Evolutionary conservation across 495 filamentous ascomycete species (phyloP), one percentile per base, ranked within the genome.

Genomic region (Xylaria telfairii): DNA sequence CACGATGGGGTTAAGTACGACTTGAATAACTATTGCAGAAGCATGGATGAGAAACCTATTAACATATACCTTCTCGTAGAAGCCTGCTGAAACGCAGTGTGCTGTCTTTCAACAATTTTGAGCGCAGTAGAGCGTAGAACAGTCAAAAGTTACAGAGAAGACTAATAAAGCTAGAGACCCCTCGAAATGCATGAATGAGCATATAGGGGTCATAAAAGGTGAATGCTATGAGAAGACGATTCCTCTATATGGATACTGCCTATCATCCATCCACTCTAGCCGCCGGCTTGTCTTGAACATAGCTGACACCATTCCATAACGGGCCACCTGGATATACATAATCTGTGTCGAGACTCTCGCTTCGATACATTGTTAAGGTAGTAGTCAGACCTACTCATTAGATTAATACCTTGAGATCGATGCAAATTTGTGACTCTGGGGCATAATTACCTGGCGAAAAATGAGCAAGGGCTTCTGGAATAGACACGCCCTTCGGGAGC

Each of bases 261-360:
- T 4, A 10, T 61, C 19, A 61, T 41, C 0, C 12, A 13, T 13
- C 4, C 3, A 24, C 12, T 30, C 34, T 24, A n/a, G 13, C 6
- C 13, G 1, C 4, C 10, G 61, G 61, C 24, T 46, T 64, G 17
- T 64, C 61, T 21, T 21, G 15, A 47, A 64, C 61, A 6, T 21
- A 21, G 1, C 34, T 24, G 12, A 12, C 12, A 5, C 64, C 64
- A 37, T 26, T 7, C 64, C 64, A 67, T 19, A 67, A 19, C 13
- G 15, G 17, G 15, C 64, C 64, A 24, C 64, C 64, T 6, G 64
- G 44, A n/a, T 67, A 67, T 21, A 67, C 64, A 12, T 53, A 67
- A 30, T 67, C 64, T 15, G n/a, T 28, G 19, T 67, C 64, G 7
- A 67, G 6, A 15, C 13, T 56, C 32, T 53, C n/a, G 21, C 10